A percentile compares a stretch with the other conserved stretches of the same genome.
These are phyloP conservation scores for Tuber borchii DNA, from an alignment of 495 filamentous ascomycete genomes.

Conservation along the genomic window DNA sequence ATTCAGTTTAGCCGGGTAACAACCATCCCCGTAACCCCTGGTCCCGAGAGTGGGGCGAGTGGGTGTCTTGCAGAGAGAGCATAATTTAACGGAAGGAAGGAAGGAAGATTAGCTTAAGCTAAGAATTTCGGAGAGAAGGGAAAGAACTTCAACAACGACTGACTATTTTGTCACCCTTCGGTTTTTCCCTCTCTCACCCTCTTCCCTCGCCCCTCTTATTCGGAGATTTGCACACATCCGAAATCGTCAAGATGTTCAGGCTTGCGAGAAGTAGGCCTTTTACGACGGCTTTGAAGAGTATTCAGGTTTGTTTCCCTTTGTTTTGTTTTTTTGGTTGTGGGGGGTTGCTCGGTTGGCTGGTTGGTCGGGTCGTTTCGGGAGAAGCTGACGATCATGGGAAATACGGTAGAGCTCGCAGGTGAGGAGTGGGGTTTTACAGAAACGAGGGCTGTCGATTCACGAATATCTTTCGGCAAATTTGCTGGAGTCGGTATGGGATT, in stretches of 20 bases:
- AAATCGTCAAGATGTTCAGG: conserved; percentile 60
- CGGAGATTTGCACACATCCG: conserved; percentile 13
- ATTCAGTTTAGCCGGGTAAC: not conserved
- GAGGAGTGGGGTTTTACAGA: conserved; percentile 56
- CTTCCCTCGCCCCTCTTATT: not conserved
- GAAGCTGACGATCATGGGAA: conserved; percentile 8
- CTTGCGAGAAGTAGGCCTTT: conserved; percentile 63
- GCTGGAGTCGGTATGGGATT: conserved; percentile 63
- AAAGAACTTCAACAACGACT: not conserved
- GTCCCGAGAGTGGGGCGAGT: not conserved
- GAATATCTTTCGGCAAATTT: conserved; percentile 92
- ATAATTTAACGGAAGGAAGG: not conserved
- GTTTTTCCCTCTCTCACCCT: not conserved
- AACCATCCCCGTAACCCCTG: not conserved
- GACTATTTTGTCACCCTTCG: not conserved
- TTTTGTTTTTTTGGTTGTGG: conserved; percentile 10
- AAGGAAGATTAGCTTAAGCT: not conserved
- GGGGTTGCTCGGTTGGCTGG: conserved; percentile 6
- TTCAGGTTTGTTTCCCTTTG: conserved; percentile 50
- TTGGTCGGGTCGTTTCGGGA: conserved; percentile 7
- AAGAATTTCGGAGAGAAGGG: not conserved
- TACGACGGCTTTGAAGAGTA: conserved; percentile 59
- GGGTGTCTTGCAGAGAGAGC: not conserved
- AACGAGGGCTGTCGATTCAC: conserved; percentile 87
- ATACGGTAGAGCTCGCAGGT: conserved; percentile 47